A percentile compares a stretch with the other conserved stretches of the same genome.
Evolutionary conservation across 495 filamentous ascomycete species (phyloP).

Genomic region (Hapsidospora chrysogenum): DNA sequence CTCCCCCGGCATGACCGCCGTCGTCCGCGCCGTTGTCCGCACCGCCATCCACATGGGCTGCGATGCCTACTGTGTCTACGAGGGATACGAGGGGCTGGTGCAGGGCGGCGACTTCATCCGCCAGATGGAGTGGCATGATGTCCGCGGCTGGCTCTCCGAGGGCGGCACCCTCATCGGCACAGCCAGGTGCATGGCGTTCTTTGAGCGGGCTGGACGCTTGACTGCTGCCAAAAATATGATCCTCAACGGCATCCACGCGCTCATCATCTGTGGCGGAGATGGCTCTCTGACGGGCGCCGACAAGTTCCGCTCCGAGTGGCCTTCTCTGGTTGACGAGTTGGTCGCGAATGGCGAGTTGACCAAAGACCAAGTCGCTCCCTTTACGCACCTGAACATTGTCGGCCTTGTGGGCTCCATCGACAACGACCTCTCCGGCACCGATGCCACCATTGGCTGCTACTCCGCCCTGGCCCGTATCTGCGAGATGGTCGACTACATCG

Average conservation of each 20-base stretch:
- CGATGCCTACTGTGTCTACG: conserved; percentile 77
- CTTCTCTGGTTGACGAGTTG: conserved; percentile 67
- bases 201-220: conserved; percentile 66
- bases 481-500: conserved; percentile 88
- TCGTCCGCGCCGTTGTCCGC: conserved; percentile 82
- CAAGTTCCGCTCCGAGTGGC: conserved; percentile 84
- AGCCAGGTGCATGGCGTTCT: conserved; percentile 79
- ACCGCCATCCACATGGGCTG: conserved; percentile 79
- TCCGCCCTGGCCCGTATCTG: conserved; percentile 85
- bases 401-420: conserved; percentile 95
- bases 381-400: conserved; percentile 79
- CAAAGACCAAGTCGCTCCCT: conserved; percentile 49
- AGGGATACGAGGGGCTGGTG: conserved; percentile 94
- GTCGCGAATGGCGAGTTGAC: conserved; percentile 51
- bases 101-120: conserved; percentile 75
- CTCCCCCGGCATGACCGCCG: conserved; percentile 95
- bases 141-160: conserved; percentile 84
- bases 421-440: conserved; percentile 93
- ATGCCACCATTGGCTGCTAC: conserved; percentile 95
- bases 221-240: conserved; percentile 87
- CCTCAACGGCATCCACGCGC: conserved; percentile 78
- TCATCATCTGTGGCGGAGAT: conserved; percentile 95
- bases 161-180: conserved; percentile 96
- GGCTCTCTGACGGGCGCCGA: conserved; percentile 95
- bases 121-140: conserved; percentile 83